Evolutionary conservation across 306 rosid species (phyloP).

Genomic region (Cyclanthera cordifolia): DNA sequence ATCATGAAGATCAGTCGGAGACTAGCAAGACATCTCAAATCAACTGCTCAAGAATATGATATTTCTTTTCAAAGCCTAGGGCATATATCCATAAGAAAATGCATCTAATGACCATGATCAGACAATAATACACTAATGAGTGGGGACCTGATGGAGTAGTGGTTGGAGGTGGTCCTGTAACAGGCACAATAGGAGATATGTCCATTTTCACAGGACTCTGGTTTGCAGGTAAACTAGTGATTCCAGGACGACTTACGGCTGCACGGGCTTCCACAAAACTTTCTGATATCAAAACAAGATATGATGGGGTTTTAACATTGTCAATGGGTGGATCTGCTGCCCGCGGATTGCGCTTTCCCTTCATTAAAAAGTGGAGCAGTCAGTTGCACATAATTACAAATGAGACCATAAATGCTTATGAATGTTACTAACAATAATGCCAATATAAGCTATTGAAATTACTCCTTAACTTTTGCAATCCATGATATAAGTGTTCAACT

Average conservation of each 20-base stretch:
- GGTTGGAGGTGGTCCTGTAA: conserved; percentile 60
- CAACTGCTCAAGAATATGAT: not conserved
- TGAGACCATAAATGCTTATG: not conserved
- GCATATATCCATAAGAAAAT: not conserved
- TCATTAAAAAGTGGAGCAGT: conserved; percentile 19
- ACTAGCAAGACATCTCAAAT: not conserved
- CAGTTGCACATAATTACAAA: not conserved
- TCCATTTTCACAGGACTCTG: conserved; percentile 88
- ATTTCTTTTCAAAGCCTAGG: not conserved
- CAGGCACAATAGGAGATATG: conserved; percentile 47
- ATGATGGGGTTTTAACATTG: conserved; percentile 39
- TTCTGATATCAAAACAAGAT: conserved; percentile 76
- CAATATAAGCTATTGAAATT: not conserved
- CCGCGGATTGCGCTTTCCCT: conserved; percentile 70
- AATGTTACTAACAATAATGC: not conserved
- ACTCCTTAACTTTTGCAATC: not conserved
- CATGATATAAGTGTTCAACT: not conserved
- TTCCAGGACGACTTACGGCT: conserved; percentile 74
- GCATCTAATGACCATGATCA: not conserved
- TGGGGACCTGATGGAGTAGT: conserved; percentile 60
- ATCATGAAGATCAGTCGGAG: not conserved
- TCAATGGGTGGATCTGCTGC: conserved; percentile 64
- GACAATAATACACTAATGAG: conserved; percentile 6
- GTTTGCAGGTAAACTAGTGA: conserved; percentile 49
- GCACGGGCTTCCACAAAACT: conserved; percentile 71